Conservation (phyloP, 805 yeast genomes). For the Blastobotrys parvus region DNA sequence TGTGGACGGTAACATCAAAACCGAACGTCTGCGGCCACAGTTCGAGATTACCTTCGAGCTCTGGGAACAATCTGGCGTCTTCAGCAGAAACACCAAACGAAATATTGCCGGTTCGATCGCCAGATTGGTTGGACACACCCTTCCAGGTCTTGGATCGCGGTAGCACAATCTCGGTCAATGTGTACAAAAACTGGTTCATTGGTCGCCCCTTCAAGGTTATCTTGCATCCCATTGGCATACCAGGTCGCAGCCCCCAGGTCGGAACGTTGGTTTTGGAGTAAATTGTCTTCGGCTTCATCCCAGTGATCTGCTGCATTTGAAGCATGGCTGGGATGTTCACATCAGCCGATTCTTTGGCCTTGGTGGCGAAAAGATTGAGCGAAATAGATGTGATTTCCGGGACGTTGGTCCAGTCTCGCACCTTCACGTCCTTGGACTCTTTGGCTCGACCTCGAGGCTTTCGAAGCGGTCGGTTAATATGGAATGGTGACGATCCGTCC, state of each 20-base stretch:
- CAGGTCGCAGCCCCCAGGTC: constrained; percentile 78
- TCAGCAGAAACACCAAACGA: constrained; percentile 75
- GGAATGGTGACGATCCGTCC: constrained; percentile 85
- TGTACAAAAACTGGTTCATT: constrained; percentile 76
- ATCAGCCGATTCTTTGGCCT: constrained; percentile 52
- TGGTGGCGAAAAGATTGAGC: constrained; percentile 68
- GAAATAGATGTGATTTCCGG: constrained; percentile 64
- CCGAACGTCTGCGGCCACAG: constrained; percentile 84
- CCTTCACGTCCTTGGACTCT: constrained; percentile 65
- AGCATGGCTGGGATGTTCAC: constrained; percentile 67
- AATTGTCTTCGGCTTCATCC: constrained; percentile 66
- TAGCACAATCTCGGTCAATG: constrained; percentile 83
- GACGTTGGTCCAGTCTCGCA: constrained; percentile 57
- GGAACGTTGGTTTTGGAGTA: constrained; percentile 74
- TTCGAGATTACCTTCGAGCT: constrained; percentile 83
- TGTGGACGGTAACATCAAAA: constrained; percentile 74
- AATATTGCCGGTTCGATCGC: constrained; percentile 80
- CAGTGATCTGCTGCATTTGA: constrained; percentile 91
- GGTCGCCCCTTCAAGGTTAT: constrained; percentile 68
- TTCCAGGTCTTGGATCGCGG: constrained; percentile 85
- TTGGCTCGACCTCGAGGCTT: constrained; percentile 70
- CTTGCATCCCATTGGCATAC: constrained; percentile 87
- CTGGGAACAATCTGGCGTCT: constrained; percentile 81
- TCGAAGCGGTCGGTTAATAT: constrained; percentile 68
- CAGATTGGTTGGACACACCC: constrained; percentile 69